Evolutionary conservation across 2,329 filamentous ascomycete species (phyloP).

Genomic region (Talaromyces sp.): DNA sequence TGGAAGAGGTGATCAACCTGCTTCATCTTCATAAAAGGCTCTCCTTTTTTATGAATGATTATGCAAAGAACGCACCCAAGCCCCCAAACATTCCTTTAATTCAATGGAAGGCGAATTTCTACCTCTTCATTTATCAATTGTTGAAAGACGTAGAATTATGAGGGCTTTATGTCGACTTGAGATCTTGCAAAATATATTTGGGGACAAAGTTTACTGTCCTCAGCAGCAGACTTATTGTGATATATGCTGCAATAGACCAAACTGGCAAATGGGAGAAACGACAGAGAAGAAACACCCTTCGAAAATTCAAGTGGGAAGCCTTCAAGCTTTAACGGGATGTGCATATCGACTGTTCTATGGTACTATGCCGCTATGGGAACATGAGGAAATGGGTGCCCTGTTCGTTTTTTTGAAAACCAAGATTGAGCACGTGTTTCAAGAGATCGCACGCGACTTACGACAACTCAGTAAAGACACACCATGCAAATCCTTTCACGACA

Average conservation of each 20-base stretch:
- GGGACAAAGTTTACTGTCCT: too few species aligned
- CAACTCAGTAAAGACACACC: conserved; percentile 1
- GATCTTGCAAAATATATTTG: conserved; percentile 17
- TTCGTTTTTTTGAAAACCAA: conserved; percentile 8
- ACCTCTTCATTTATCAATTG: neutral
- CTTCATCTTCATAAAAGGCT: conserved; percentile 9
- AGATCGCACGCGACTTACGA: conserved; percentile 8
- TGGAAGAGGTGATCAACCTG: conserved; percentile 13
- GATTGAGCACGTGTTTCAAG: neutral
- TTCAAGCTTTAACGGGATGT: neutral
- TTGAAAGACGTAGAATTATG: conserved; percentile 3
- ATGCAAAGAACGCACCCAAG: conserved; percentile 2
- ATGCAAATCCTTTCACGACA: neutral
- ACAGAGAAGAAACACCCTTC: too few species aligned
- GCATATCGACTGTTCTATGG: conserved; percentile 21
- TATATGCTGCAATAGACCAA: too few species aligned
- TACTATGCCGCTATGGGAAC: conserved; percentile 25
- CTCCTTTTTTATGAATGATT: conserved; percentile 5
- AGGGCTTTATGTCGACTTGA: conserved; percentile 8
- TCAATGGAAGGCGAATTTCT: conserved; percentile 1
- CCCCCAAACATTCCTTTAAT: neutral
- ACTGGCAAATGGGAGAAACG: too few species aligned
- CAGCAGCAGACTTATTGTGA: too few species aligned
- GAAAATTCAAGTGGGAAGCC: neutral
- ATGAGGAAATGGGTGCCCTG: conserved; percentile 22